These are phyloP conservation scores for Choricystis sp. DNA, from an alignment of 139 green algal genomes.

Conservation along the genomic window DNA sequence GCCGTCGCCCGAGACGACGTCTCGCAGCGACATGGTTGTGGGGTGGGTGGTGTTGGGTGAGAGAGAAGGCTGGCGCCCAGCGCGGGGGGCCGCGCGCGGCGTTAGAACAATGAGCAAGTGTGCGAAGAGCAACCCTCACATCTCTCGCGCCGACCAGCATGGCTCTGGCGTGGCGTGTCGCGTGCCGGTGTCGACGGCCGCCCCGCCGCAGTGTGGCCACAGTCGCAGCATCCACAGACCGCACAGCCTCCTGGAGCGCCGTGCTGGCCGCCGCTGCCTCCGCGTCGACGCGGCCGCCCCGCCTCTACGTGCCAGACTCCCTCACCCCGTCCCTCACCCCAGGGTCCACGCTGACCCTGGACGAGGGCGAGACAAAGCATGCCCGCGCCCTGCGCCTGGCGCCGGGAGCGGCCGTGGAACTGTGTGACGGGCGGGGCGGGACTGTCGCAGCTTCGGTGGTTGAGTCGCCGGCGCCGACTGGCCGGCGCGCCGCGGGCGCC, in stretches of 20 bases:
- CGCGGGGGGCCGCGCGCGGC: no score
- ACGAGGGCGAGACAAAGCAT: slow-evolving; percentile 33
- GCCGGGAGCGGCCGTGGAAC: slow-evolving; percentile 37
- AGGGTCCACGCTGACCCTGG: slow-evolving; percentile 16
- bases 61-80: no score
- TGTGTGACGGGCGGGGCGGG: slow-evolving; percentile 51
- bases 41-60: neutral
- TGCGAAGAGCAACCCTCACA: neutral
- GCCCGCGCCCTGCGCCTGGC: slow-evolving; percentile 28
- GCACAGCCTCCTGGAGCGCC: neutral
- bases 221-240: neutral
- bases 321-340: neutral
- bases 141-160: neutral
- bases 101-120: no score
- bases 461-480: no score
- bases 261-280: neutral
- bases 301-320: slow-evolving; percentile 29
- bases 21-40: neutral
- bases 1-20: neutral
- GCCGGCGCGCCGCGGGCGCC: neutral
- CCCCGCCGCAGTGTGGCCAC: neutral
- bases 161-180: neutral
- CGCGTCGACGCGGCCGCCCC: slow-evolving; percentile 6
- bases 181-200: no score
- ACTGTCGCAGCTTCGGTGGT: slow-evolving; percentile 11